Base-by-base conservation (phyloP, 2,329 filamentous ascomycete species). In the Beauveria asiatica region DNA sequence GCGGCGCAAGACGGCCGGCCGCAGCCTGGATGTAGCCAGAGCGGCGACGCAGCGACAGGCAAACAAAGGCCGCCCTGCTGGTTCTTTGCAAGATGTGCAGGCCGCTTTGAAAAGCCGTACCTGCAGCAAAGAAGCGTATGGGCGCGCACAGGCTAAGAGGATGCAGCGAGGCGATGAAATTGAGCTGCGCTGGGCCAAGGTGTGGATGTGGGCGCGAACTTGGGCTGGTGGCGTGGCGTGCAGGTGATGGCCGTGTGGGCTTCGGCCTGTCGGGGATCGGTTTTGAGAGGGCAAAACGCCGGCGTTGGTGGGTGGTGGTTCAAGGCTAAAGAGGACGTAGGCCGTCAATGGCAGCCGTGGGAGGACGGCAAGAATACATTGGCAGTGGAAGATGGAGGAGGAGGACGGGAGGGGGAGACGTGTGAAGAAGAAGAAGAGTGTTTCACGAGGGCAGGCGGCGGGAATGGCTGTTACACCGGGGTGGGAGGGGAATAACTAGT, bases 191-290 rank as follows among this genome's bases (percentile, higher is more conserved):
- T 17, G 10, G 50, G 7, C 50, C 33, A 27, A 55, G 27, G 19
- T 41, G 19, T 25, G 42, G 5, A 37, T 11, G 33, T 37, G 33
- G n/a, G 54, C 30, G 44, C 30, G 6, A 10, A 55, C 19, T 53
- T 41, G 33, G 19, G 25, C 33, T 46, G 54, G 30, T 56, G 45
- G 46, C 55, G 55, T 55, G 52, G 52, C 23, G 39, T 37, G 33
- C 25, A 55, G 42, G 54, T 46, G 42, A 30, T 39, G 33, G 33
- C 16, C 13, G 33, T 37, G 53, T 39, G 30, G 13, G 50, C 33
- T 41, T 52, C 48, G 56, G 56, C 17, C 37, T 59, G 46, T 59
- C 56, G 56, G 56, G 46, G 56, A 50, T 42, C 45, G 55, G 55
- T 23, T 21, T 59, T 52, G 44, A 39, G 21, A 25, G 4, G n/a